phyloP scores from a whole-genome alignment of 2,329 filamentous ascomycete genomes.

The Neonectria neomacrospora region DNA sequence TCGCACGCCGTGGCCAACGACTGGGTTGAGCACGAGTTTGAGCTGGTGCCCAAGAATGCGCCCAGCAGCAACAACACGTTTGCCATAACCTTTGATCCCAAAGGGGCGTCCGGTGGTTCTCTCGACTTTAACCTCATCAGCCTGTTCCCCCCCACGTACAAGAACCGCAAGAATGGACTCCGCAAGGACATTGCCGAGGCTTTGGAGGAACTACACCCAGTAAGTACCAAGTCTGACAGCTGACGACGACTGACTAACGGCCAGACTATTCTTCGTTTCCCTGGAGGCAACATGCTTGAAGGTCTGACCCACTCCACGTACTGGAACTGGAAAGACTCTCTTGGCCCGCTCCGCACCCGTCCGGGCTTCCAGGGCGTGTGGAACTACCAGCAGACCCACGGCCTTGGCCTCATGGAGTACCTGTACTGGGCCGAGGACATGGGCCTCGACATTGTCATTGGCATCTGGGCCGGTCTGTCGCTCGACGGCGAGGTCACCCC shows the following conservation, averaged over 20 bases:
- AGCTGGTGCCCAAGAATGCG: slow-evolving; percentile 57
- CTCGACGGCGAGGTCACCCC: slow-evolving; percentile 64
- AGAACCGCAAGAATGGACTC: slow-evolving; percentile 67
- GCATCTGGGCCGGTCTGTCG: slow-evolving; percentile 66
- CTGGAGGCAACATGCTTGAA: slow-evolving; percentile 72
- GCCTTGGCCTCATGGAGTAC: slow-evolving; percentile 71
- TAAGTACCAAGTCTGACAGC: slow-evolving; percentile 41
- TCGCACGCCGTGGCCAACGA: slow-evolving; percentile 53
- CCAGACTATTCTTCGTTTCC: slow-evolving; percentile 69
- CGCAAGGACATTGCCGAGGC: slow-evolving; percentile 65
- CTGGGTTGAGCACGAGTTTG: slow-evolving; percentile 64
- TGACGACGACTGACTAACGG: background rate
- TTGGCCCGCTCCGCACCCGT: slow-evolving; percentile 64
- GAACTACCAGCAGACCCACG: slow-evolving; percentile 71
- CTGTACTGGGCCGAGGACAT: slow-evolving; percentile 70
- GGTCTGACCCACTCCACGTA: slow-evolving; percentile 55
- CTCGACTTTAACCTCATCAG: slow-evolving; percentile 69
- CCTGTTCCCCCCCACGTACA: slow-evolving; percentile 70
- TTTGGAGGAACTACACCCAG: slow-evolving; percentile 62
- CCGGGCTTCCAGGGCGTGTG: slow-evolving; percentile 68
- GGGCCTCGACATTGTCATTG: slow-evolving; percentile 66
- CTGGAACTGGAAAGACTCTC: slow-evolving; percentile 65
- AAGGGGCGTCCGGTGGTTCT: slow-evolving; percentile 51
- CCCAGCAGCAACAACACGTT: slow-evolving; percentile 68
- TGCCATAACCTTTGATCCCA: slow-evolving; percentile 62